Conservation (phyloP, 805 yeast species). For the Candida mattraensis region DNA sequence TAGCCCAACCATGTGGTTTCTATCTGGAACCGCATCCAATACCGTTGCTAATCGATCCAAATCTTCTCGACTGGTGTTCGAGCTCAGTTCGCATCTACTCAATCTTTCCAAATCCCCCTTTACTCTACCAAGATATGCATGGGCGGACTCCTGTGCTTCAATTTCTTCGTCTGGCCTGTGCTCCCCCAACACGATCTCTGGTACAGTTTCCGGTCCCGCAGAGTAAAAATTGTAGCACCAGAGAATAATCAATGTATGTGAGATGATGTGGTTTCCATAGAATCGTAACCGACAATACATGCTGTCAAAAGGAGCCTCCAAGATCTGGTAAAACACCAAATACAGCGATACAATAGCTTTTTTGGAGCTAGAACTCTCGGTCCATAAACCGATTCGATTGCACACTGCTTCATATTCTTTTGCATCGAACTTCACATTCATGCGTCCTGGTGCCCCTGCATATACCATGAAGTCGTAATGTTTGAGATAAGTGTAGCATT, state of each 20-base stretch:
- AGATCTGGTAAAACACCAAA: no score
- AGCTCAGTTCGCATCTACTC: slow-evolving; percentile 15
- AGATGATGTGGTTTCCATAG: slow-evolving; percentile 36
- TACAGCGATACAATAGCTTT: slow-evolving; percentile 54
- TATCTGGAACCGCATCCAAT: slow-evolving; percentile 37
- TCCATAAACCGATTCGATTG: slow-evolving; percentile 47
- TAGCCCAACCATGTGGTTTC: slow-evolving; percentile 52
- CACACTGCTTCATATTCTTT: slow-evolving; percentile 49
- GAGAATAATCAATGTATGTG: slow-evolving; percentile 36
- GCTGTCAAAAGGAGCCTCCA: slow-evolving; percentile 23
- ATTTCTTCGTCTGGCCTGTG: slow-evolving; percentile 7
- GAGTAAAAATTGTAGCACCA: slow-evolving; percentile 48
- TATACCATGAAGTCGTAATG: slow-evolving; percentile 71
- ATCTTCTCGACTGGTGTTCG: background rate
- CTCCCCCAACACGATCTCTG: slow-evolving; percentile 20
- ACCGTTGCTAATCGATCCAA: slow-evolving; percentile 35
- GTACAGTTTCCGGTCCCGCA: slow-evolving; percentile 47
- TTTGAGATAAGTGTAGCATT: slow-evolving; percentile 35
- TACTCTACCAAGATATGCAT: slow-evolving; percentile 46
- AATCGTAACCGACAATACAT: slow-evolving; percentile 29
- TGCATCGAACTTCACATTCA: slow-evolving; percentile 58
- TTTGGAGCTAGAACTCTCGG: slow-evolving; percentile 41
- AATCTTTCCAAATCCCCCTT: slow-evolving; percentile 34
- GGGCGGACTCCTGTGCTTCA: slow-evolving; percentile 46
- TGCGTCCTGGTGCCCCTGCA: slow-evolving; percentile 73